Percentiles rank a stretch among this genome's conserved stretches.
These are phyloP conservation scores for Dillenia turbinata DNA, from an alignment of 164 flowering plant genomes.

Conservation along the genomic window DNA sequence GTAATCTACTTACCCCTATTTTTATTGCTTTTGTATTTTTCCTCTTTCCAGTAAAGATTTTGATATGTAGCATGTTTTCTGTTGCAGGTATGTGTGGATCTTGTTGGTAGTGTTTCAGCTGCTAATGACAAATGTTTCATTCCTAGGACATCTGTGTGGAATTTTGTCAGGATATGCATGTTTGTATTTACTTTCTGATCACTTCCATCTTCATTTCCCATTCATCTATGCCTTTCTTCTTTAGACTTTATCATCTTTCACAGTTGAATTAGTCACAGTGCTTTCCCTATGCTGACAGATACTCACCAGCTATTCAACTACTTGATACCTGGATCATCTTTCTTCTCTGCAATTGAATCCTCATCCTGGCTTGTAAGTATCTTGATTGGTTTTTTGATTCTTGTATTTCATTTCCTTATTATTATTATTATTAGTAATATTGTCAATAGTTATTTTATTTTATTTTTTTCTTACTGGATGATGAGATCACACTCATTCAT, in stretches of 20 bases:
- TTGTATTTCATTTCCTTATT: neutral
- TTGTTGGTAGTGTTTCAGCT: constrained; percentile 84
- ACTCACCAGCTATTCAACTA: constrained; percentile 70
- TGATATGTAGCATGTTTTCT: constrained; percentile 10
- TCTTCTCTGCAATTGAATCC: constrained; percentile 73
- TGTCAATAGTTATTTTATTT: no score
- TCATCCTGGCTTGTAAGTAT: constrained; percentile 76
- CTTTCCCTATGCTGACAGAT: constrained; percentile 42
- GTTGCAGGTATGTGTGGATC: constrained; percentile 85
- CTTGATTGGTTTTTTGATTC: constrained; percentile 1
- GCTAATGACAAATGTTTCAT: constrained; percentile 86
- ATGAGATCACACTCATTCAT: no score
- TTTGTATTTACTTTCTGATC: constrained; percentile 26
- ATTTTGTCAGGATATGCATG: constrained; percentile 98
- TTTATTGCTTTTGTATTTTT: neutral
- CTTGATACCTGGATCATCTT: constrained; percentile 74
- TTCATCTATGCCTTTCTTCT: neutral
- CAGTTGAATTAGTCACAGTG: constrained; percentile 5
- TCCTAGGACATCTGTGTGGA: constrained; percentile 97
- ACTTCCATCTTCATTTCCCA: neutral
- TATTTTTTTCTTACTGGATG: no score
- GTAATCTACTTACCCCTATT: constrained; percentile 28
- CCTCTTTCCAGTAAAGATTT: constrained; percentile 1
- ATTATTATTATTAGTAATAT: neutral
- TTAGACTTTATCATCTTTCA: neutral